Evolutionary conservation across 2,329 filamentous ascomycete genomes (phyloP).

Genomic region (Sclerotiophoma versabilis): DNA sequence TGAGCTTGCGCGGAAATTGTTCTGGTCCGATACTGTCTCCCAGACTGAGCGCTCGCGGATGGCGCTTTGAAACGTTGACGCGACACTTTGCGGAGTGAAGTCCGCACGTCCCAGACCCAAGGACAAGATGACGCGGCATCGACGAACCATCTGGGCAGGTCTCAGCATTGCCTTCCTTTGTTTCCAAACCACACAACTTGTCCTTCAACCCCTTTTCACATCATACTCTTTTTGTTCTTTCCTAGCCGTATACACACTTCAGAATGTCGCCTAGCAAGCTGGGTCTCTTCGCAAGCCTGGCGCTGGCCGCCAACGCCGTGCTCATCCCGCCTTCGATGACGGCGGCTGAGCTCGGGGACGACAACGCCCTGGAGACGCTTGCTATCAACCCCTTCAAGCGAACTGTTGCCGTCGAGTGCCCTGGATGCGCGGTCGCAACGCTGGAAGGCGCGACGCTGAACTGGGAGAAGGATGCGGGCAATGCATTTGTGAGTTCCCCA

Average conservation of each 20-base stretch:
- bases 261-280: conserved; percentile 43
- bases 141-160: conserved; percentile 19
- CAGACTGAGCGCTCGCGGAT: conserved; percentile 4
- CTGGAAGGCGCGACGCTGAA: conserved; percentile 28
- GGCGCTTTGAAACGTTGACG: conserved; percentile 16
- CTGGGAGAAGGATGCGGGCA: conserved; percentile 44
- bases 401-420: conserved; percentile 44
- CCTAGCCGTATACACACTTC: conserved; percentile 21
- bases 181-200: conserved; percentile 18
- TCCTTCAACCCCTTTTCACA: conserved; percentile 14
- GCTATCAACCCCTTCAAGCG: conserved; percentile 44
- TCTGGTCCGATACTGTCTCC: conserved; percentile 3
- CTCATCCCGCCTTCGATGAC: conserved; percentile 44
- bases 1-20: background rate
- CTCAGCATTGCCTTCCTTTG: conserved; percentile 19
- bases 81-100: conserved; percentile 10
- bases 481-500: conserved; percentile 42
- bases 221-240: conserved; percentile 19
- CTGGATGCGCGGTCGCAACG: conserved; percentile 42
- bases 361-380: conserved; percentile 40
- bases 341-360: conserved; percentile 39
- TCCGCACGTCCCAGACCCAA: conserved; percentile 7
- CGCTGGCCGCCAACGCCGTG: conserved; percentile 47
- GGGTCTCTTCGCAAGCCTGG: conserved; percentile 44
- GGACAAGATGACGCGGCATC: conserved; percentile 25